Base-by-base conservation (phyloP, 495 filamentous ascomycete species). In the Penicillium crystallinum region DNA sequence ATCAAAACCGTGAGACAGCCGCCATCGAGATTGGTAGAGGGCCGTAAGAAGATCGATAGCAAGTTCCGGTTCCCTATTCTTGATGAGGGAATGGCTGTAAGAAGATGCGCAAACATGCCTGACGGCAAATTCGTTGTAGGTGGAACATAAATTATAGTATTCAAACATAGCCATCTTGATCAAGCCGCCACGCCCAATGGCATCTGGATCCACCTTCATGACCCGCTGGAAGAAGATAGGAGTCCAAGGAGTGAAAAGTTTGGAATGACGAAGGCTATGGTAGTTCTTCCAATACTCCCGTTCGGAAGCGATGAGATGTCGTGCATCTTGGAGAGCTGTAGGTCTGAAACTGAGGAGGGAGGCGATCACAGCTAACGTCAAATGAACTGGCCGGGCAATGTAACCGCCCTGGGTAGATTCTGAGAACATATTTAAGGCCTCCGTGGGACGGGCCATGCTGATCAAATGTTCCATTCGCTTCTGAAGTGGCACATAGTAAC, bases 191-290 rank as follows among this genome's bases (percentile, higher is more conserved):
- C 67, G 62, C 4, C 40, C 46, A 30, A 49, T 10, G 33, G 27
- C 23, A 33, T 23, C 3, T 27, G 52, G 41, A 15, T 66, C 61
- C 25, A 70, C 15, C 22, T 68, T 62, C 49, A 52, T 55, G 21
- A 77, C 40, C 45, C 68, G 67, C 10, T 67, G 66, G 55, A 77
- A 75, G 49, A 77, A 74, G 0, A 64, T 50, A 0, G 74, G 73
- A 34, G 64, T 55, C 25, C 65, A 62, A 4, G 46, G 48, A 12
- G 62, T 53, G 23, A 52, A 49, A 17, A 53, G 53, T 15, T 56
- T 59, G 22, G 61, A 58, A 22, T 41, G 48, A 25, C 55, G 52
- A 11, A 46, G 19, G 4, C 34, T 46, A 34, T 49, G 54, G 12
- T 41, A 8, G 4, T 51, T 46, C 35, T 36, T 40, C 54, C 54